These are phyloP conservation scores for Sclerotinia spermophila DNA, from an alignment of 2,329 filamentous ascomycete species.

Conservation along the genomic window DNA sequence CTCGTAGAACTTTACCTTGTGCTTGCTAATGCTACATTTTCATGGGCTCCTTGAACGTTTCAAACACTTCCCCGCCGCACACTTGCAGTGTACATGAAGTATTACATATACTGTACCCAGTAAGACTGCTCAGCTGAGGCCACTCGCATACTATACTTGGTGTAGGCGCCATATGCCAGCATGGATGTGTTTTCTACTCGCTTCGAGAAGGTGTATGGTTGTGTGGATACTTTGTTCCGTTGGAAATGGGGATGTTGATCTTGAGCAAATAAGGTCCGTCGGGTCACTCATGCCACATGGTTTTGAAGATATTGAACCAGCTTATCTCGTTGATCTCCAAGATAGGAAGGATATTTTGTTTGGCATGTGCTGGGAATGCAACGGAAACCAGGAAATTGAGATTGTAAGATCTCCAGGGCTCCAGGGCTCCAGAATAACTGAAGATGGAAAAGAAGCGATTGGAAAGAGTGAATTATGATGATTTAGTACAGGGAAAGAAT, in stretches of 20 bases:
- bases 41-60: conserved; percentile 13
- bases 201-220: not conserved
- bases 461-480: not conserved
- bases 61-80: conserved; percentile 1
- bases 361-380: not conserved
- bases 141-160: not conserved
- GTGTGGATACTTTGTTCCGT: not conserved
- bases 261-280: not conserved
- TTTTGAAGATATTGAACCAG: conserved; percentile 2
- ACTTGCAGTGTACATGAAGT: not conserved
- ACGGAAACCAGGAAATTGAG: not conserved
- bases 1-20: not conserved
- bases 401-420: not conserved
- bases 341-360: conserved; percentile 15
- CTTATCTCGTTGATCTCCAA: conserved; percentile 14
- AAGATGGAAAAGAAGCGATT: not conserved
- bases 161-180: conserved; percentile 11
- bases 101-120: not conserved
- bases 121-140: not conserved
- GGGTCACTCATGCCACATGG: conserved; percentile 11
- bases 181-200: conserved; percentile 3
- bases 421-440: not conserved
- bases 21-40: not conserved
- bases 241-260: conserved; percentile 2
- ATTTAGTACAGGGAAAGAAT: not conserved